A percentile compares a stretch with the other conserved stretches of the same genome.
phyloP scores from a whole-genome alignment of 768 basidiomycete species.

The Amanita inopinata region DNA sequence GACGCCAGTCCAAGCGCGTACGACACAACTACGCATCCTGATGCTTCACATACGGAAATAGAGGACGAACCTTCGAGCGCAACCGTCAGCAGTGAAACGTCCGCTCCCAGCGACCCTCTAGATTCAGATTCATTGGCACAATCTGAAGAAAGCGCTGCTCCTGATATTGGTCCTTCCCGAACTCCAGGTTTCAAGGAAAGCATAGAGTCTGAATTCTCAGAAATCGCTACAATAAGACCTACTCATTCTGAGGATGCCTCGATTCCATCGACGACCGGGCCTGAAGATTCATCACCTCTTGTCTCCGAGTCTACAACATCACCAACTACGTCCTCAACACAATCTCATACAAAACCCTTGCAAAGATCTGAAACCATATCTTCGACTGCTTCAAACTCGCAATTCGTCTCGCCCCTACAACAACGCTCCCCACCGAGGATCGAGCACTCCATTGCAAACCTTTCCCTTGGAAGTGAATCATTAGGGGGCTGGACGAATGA shows the following conservation, averaged over 20 bases:
- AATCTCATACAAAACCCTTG: conserved; percentile 7
- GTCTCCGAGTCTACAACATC: conserved; percentile 11
- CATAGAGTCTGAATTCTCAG: conserved; percentile 29
- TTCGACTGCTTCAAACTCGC: conserved; percentile 16
- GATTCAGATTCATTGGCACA: conserved; percentile 27
- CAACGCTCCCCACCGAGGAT: conserved; percentile 15
- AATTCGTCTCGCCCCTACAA: conserved; percentile 29
- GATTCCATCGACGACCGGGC: conserved; percentile 14
- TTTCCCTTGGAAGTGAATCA: conserved; percentile 28
- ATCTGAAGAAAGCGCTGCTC: conserved; percentile 20
- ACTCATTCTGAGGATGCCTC: conserved; percentile 22
- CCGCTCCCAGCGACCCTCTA: conserved; percentile 24
- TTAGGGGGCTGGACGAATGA: conserved; percentile 18
- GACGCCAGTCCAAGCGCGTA: conserved; percentile 18
- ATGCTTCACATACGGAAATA: neutral
- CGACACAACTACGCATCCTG: conserved; percentile 15
- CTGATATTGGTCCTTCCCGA: conserved; percentile 7
- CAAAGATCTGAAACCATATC: conserved; percentile 8
- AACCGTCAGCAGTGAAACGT: conserved; percentile 5
- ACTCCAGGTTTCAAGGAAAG: conserved; percentile 51
- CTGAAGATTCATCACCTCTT: neutral
- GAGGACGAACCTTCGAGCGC: conserved; percentile 16
- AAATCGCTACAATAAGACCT: conserved; percentile 34
- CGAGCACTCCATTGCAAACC: conserved; percentile 26
- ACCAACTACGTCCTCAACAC: conserved; percentile 3